A percentile compares a stretch with the other conserved stretches of the same genome.
These are phyloP conservation scores for Pleurotus tuoliensis DNA, from an alignment of 768 basidiomycete species.

Conservation along the genomic window DNA sequence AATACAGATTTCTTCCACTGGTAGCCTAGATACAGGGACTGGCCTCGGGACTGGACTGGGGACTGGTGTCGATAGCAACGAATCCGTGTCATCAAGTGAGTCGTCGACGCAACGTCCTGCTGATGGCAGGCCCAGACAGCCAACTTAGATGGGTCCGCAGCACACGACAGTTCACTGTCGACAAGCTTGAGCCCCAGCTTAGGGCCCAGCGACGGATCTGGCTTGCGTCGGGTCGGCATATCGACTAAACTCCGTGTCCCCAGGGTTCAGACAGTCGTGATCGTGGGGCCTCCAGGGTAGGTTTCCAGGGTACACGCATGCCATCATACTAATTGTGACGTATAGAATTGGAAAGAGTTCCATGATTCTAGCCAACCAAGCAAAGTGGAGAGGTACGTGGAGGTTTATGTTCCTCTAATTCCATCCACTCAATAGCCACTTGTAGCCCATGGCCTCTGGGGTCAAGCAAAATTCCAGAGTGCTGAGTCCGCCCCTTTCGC, in stretches of 20 bases:
- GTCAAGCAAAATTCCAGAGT: conserved; percentile 69
- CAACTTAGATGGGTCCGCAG: conserved; percentile 13
- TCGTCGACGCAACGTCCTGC: conserved; percentile 21
- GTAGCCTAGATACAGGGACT: conserved; percentile 25
- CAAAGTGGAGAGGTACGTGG: conserved; percentile 61
- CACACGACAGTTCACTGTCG: conserved; percentile 21
- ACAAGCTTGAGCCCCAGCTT: conserved; percentile 30
- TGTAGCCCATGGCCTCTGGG: conserved; percentile 68
- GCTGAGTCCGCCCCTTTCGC: conserved; percentile 67
- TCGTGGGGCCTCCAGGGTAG: conserved; percentile 64
- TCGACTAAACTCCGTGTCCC: conserved; percentile 37
- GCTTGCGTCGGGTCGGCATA: conserved; percentile 39
- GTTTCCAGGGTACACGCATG: neutral
- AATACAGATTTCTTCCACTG: conserved; percentile 30
- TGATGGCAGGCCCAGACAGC: conserved; percentile 17
- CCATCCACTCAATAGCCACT: neutral
- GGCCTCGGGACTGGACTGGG: conserved; percentile 9
- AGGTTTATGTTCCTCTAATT: neutral
- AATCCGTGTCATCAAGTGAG: conserved; percentile 43
- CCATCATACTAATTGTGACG: conserved; percentile 1
- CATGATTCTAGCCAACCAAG: conserved; percentile 64
- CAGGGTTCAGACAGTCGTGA: conserved; percentile 56
- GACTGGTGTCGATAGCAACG: conserved; percentile 34
- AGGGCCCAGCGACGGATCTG: conserved; percentile 31
- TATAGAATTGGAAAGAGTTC: conserved; percentile 71